phyloP scores from a whole-genome alignment of 2,329 filamentous ascomycete species.

The Ophiostoma himal-ulmi region DNA sequence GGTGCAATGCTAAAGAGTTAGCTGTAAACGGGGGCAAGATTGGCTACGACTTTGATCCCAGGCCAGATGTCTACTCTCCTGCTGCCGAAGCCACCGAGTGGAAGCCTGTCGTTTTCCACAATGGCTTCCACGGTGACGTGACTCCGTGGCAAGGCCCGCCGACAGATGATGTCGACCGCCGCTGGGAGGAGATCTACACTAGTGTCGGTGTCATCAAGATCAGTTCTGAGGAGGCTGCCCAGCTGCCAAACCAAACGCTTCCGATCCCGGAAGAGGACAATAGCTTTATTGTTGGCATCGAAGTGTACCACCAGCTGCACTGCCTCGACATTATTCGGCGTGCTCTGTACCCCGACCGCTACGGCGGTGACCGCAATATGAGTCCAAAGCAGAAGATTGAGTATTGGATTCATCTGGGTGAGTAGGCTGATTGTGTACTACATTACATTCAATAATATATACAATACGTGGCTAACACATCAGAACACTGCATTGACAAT shows the following conservation, averaged over 20 bases:
- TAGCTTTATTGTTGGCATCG: background rate
- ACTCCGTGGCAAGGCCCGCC: slow-evolving; percentile 14
- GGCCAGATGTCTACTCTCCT: slow-evolving; percentile 13
- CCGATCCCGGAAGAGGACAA: background rate
- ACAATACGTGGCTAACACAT: background rate
- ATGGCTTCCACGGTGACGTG: slow-evolving; percentile 14
- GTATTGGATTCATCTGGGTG: slow-evolving; percentile 11
- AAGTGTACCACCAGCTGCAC: slow-evolving; percentile 15
- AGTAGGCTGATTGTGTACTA: background rate
- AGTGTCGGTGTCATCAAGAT: background rate
- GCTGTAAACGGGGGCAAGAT: background rate
- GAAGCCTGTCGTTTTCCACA: slow-evolving; percentile 14
- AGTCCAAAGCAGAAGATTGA: slow-evolving; percentile 7
- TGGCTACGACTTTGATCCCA: slow-evolving; percentile 7
- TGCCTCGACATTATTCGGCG: slow-evolving; percentile 13
- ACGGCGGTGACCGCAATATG: slow-evolving; percentile 11
- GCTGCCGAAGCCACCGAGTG: slow-evolving; percentile 9
- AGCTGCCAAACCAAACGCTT: background rate
- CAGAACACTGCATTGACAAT: slow-evolving; percentile 16
- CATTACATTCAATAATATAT: background rate
- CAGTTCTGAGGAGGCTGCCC: background rate
- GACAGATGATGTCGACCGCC: slow-evolving; percentile 2
- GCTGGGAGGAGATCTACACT: slow-evolving; percentile 3
- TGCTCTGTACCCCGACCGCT: slow-evolving; percentile 13
- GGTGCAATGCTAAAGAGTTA: background rate